phyloP scores from a whole-genome alignment of 352 stramenopile species.

The Globisporangium sylvaticum region DNA sequence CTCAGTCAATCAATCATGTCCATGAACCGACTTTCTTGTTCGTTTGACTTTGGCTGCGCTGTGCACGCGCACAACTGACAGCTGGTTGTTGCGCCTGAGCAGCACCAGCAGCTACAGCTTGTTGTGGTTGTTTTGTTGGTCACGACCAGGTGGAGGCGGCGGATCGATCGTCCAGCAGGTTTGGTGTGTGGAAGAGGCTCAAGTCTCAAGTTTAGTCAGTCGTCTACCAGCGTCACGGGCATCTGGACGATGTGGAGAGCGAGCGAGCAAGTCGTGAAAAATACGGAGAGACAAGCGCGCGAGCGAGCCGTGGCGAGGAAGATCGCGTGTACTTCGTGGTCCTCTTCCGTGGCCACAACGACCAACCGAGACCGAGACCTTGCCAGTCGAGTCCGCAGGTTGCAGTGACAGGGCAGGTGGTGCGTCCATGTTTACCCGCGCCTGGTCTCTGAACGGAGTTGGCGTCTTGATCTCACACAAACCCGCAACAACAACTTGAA shows the following conservation, averaged over 20 bases:
- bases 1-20: no score
- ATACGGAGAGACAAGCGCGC: background rate
- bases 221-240: background rate
- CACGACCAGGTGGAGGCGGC: background rate
- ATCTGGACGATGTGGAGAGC: background rate
- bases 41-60: background rate
- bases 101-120: background rate
- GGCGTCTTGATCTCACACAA: background rate
- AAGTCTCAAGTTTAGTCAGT: background rate
- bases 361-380: background rate
- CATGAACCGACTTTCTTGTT: background rate
- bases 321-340: background rate
- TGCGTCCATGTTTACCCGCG: background rate
- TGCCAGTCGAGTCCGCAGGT: background rate
- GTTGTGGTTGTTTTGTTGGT: background rate
- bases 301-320: background rate
- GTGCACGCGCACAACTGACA: background rate
- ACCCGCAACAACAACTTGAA: background rate
- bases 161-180: background rate
- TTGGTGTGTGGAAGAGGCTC: background rate
- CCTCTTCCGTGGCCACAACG: background rate
- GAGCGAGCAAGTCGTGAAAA: background rate
- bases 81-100: background rate
- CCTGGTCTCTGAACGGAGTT: background rate
- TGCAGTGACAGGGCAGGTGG: background rate